phyloP scores from a whole-genome alignment of 768 basidiomycete species.

The Cantharellus cinnabarinus region DNA sequence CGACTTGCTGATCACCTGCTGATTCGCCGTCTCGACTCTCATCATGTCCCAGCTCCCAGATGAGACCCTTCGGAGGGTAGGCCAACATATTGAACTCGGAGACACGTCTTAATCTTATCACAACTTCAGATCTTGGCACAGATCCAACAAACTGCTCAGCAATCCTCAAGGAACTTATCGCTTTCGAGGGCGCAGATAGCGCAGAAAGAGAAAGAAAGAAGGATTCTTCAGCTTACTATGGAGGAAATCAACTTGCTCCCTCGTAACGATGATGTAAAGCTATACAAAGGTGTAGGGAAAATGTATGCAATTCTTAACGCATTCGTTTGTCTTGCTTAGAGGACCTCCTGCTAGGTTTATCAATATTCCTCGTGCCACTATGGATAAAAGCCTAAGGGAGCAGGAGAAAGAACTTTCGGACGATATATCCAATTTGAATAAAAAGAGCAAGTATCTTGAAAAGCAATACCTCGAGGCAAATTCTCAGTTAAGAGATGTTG shows the following conservation, averaged over 20 bases:
- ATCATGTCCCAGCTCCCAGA: slow-evolving; percentile 44
- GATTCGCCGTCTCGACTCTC: slow-evolving; percentile 10
- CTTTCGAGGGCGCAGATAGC: slow-evolving; percentile 54
- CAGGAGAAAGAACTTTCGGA: slow-evolving; percentile 74
- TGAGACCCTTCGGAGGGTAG: slow-evolving; percentile 64
- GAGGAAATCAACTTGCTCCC: slow-evolving; percentile 51
- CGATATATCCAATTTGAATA: slow-evolving; percentile 59
- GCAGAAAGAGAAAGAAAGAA: slow-evolving; percentile 71
- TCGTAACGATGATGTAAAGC: slow-evolving; percentile 37
- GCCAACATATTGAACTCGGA: background rate
- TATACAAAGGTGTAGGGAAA: slow-evolving; percentile 92
- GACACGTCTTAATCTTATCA: background rate
- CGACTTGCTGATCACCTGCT: background rate
- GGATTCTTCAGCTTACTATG: slow-evolving; percentile 75
- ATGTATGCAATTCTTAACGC: slow-evolving; percentile 34
- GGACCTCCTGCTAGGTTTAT: slow-evolving; percentile 46
- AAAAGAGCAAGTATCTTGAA: slow-evolving; percentile 89
- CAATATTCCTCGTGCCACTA: slow-evolving; percentile 56
- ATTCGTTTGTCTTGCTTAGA: background rate
- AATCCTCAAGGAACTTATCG: slow-evolving; percentile 62
- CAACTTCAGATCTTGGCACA: slow-evolving; percentile 59
- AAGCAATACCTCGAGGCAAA: slow-evolving; percentile 88
- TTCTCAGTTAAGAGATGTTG: slow-evolving; percentile 66
- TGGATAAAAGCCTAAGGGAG: slow-evolving; percentile 52
- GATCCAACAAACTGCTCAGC: slow-evolving; percentile 78